phyloP scores from a whole-genome alignment of 805 yeast genomes.

The Starmerella khaoyaiensis region DNA sequence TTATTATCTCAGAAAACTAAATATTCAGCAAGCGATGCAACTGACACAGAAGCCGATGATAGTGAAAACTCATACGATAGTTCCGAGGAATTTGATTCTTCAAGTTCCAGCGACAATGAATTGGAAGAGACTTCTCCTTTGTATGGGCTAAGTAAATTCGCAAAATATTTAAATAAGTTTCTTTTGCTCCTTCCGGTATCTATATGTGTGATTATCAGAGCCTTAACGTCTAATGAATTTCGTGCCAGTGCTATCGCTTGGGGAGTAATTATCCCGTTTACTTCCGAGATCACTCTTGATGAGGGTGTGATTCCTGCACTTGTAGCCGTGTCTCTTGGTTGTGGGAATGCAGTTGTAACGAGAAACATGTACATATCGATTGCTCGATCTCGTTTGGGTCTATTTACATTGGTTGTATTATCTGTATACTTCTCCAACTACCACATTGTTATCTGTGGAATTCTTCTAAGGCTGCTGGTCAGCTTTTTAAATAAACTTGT shows the following conservation, averaged over 20 bases:
- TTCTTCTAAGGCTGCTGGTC: slow-evolving; percentile 9
- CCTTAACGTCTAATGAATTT: slow-evolving; percentile 13
- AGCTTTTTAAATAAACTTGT: slow-evolving; percentile 3
- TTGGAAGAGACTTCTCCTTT: slow-evolving; percentile 1
- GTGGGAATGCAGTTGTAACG: slow-evolving; percentile 11
- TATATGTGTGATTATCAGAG: slow-evolving; percentile 7
- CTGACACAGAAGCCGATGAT: neutral
- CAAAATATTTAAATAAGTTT: slow-evolving; percentile 7
- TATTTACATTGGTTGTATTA: slow-evolving; percentile 11
- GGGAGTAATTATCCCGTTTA: slow-evolving; percentile 14
- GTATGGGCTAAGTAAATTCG: slow-evolving; percentile 3
- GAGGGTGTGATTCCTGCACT: slow-evolving; percentile 18
- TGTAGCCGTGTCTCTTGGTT: slow-evolving; percentile 14
- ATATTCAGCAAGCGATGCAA: neutral
- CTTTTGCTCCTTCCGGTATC: slow-evolving; percentile 13
- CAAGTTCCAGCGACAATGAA: slow-evolving; percentile 1
- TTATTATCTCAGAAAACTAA: neutral
- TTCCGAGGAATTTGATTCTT: neutral
- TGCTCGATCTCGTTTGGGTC: slow-evolving; percentile 18
- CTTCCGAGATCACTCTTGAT: slow-evolving; percentile 17
- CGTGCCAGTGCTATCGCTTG: slow-evolving; percentile 14
- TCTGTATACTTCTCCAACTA: slow-evolving; percentile 6
- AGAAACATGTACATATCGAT: slow-evolving; percentile 18
- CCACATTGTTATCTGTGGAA: slow-evolving; percentile 14
- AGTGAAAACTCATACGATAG: neutral